Evolutionary conservation across 2,329 filamentous ascomycete species (phyloP), one percentile per base, ranked within the genome.

Genomic region (Beauveria sp.): DNA sequence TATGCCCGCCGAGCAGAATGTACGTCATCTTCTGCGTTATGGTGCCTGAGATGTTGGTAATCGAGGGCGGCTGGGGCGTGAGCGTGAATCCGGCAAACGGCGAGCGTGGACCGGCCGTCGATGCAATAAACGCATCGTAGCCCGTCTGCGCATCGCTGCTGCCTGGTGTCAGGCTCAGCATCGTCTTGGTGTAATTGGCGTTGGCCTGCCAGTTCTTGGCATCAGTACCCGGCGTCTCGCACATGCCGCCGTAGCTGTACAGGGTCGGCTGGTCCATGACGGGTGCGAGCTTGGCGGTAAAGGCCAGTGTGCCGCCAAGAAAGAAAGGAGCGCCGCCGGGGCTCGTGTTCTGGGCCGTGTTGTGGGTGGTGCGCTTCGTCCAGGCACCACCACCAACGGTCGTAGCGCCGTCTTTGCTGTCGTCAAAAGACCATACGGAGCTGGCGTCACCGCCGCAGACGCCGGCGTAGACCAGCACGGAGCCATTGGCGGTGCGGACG

Each of bases 161-260:
- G 5, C 70, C 70, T 0, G 89, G 79, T 0, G 81, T 73, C n/a
- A 93, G 73, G 28, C 82, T 83, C 62, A 91, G 74, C 89, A 96
- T 93, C 22, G 81, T 77, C 69, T 91, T 91, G 2, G 91, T 93
- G 73, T 96, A 98, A 46, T 85, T 83, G 12, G 89, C 91, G 10
- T 80, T 73, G 2, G 83, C 82, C 64, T 90, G 84, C 88, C 91
- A 92, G 20, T 75, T 73, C 1, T 73, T 69, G 1, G 70, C 67
- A 34, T 79, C 69, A 20, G 77, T 73, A 28, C 26, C 28, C n/a
- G 72, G 70, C 3, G 67, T 66, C 3, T 88, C 88, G 69, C 93
- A 98, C 91, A 97, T 96, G 67, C 93, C 93, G 42, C 92, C 93
- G 73, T 96, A 97, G 7, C 88, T 77, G 70, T 92, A 96, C 22